Percentiles rank a stretch among this genome's conserved stretches.
These are phyloP conservation scores for Avicennia marina DNA, from an alignment of 257 asterid genomes.

Conservation along the genomic window DNA sequence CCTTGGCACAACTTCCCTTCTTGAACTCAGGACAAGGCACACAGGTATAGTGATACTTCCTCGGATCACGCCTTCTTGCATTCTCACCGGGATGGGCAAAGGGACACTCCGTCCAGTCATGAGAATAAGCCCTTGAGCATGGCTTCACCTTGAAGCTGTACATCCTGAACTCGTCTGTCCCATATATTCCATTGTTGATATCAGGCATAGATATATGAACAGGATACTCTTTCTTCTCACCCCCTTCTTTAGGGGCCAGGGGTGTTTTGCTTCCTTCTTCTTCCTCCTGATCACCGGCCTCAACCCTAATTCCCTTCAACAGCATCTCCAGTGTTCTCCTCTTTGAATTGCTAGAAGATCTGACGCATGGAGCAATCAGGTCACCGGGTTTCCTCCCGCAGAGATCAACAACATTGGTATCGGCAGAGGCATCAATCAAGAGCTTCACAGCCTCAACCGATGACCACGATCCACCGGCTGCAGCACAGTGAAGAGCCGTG, in stretches of 20 bases:
- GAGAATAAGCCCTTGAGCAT: constrained; percentile 51
- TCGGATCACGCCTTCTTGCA: constrained; percentile 63
- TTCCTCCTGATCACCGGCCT: constrained; percentile 28
- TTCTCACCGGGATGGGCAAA: constrained; percentile 60
- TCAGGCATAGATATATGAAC: constrained; percentile 53
- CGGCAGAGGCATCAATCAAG: constrained; percentile 49
- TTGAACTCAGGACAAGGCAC: constrained; percentile 95
- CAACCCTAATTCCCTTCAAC: constrained; percentile 50
- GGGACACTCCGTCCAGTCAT: constrained; percentile 62
- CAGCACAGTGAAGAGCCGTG: constrained; percentile 84
- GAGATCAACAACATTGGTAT: constrained; percentile 36
- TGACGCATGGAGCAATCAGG: constrained; percentile 45
- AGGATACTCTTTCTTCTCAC: constrained; percentile 71
- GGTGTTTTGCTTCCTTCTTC: constrained; percentile 24
- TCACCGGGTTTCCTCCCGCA: constrained; percentile 62
- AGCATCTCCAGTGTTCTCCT: constrained; percentile 52
- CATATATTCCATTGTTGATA: constrained; percentile 43
- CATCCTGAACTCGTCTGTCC: constrained; percentile 55
- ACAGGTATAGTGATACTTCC: constrained; percentile 67
- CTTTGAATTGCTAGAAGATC: constrained; percentile 24
- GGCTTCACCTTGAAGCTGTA: constrained; percentile 55
- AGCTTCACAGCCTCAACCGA: constrained; percentile 49
- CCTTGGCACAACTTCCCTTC: constrained; percentile 69
- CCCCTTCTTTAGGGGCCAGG: constrained; percentile 18
- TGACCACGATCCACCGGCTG: constrained; percentile 61